Base-by-base conservation (phyloP, 1,284 basidiomycete species). In the Fomitiporia mediterranea region DNA sequence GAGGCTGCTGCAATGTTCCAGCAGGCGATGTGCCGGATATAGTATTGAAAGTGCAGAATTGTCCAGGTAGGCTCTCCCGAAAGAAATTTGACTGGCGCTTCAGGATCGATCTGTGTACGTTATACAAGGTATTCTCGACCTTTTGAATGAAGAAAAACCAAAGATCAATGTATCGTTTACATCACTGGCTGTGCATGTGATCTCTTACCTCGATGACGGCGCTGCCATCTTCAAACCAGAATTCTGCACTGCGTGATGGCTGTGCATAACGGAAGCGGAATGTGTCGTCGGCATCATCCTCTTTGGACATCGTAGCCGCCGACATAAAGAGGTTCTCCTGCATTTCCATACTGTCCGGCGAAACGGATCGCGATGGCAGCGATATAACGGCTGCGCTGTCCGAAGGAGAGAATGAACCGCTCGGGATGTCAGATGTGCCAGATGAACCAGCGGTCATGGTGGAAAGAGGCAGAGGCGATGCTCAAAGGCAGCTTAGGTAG, bases 211-310 rank as follows among this genome's bases (percentile, higher is more conserved):
- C 19, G 19, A 54, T 47, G 5, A 47, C 21, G 6, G 19, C 32
- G 34, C 35, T 54, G 6, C 53, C 53, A 28, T 54, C 53, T 6
- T 38, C 44, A 27, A 54, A 47, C 53, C 53, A 54, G 30, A 46
- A 54, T 7, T 50, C 21, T 4, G 30, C 3, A 27, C 48, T 50
- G n/a, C 37, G 32, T 21, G 7, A 21, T 9, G 48, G 48, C 23
- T 35, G 48, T 35, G 19, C 30, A 46, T 46, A 46, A 2, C 25
- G 44, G 27, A 46, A 46, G 27, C 30, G 17, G 17, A 30, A 46
- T 17, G 44, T 7, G n/a, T n/a, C n/a, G 13, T 46, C 44, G n/a
- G 25, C 9, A 2, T 8, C 11, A 15, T 30, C 30, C 25, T 6
- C 13, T n/a, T 25, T n/a, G 6, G 27, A 27, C 44, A 46, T 46